phyloP scores from a whole-genome alignment of 257 asterid species.

The Prunella vulgaris region DNA sequence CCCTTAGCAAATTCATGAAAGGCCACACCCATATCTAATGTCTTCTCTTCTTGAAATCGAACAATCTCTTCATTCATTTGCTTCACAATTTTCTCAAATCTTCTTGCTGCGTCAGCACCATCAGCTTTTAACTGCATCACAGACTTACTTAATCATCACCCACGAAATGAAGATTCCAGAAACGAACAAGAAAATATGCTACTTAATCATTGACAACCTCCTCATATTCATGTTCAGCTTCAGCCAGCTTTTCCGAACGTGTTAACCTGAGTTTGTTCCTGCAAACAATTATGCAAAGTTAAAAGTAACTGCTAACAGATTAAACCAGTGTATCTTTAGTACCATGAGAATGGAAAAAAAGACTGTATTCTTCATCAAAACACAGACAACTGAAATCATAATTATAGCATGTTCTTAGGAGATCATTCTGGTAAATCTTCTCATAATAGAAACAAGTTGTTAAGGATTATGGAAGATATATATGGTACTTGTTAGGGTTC shows the following conservation, averaged over 20 bases:
- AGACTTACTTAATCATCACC: slow-evolving; percentile 15
- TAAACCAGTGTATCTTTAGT: not conserved
- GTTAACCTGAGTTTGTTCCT: slow-evolving; percentile 86
- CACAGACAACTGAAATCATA: not conserved
- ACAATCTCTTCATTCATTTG: slow-evolving; percentile 78
- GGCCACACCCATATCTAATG: slow-evolving; percentile 81
- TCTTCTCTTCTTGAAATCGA: slow-evolving; percentile 90
- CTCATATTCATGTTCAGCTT: slow-evolving; percentile 87
- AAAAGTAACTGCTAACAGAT: not conserved
- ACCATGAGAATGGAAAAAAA: too few relatives aligned
- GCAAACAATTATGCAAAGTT: slow-evolving; percentile 25
- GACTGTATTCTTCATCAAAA: not conserved
- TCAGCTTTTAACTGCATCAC: slow-evolving; percentile 55
- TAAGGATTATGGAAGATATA: not conserved
- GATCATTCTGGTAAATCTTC: not conserved
- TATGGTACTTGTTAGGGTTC: not conserved
- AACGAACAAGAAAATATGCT: not conserved
- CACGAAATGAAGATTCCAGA: not conserved
- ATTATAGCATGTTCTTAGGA: too few relatives aligned
- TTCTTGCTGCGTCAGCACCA: slow-evolving; percentile 70
- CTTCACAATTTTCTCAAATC: slow-evolving; percentile 69
- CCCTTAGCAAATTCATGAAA: slow-evolving; percentile 94
- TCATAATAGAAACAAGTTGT: not conserved
- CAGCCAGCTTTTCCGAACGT: slow-evolving; percentile 75
- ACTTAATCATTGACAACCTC: slow-evolving; percentile 41